Evolutionary conservation across 371 early-diverging fungal genomes (phyloP).

Genomic region (Nematocida ausubeli): DNA sequence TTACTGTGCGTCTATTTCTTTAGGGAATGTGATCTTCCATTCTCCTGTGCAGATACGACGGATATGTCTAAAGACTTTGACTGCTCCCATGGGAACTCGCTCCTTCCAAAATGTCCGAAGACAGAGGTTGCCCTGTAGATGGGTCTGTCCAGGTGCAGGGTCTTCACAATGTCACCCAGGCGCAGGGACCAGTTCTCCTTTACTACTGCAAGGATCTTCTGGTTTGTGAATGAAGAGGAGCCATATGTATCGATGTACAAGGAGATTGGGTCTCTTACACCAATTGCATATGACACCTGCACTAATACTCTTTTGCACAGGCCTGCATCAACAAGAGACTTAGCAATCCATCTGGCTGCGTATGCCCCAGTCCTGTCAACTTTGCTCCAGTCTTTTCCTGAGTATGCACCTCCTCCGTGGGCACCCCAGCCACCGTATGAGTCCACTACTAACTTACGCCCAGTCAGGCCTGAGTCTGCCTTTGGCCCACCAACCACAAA

Average conservation of each 20-base stretch:
- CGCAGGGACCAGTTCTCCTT: slow-evolving; percentile 93
- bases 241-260: slow-evolving; percentile 93
- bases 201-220: slow-evolving; percentile 82
- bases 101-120: slow-evolving; percentile 96
- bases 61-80: slow-evolving; percentile 36
- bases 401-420: slow-evolving; percentile 98
- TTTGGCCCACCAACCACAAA: slow-evolving; percentile 99
- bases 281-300: slow-evolving; percentile 97
- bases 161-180: slow-evolving; percentile 91
- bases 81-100: slow-evolving; percentile 79
- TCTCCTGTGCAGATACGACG: no score
- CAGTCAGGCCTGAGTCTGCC: slow-evolving; percentile 97
- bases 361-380: slow-evolving; percentile 98
- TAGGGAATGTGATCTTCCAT: no score
- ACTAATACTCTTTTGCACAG: slow-evolving; percentile 86
- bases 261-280: slow-evolving; percentile 92
- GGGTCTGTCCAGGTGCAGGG: slow-evolving; percentile 89
- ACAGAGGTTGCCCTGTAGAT: slow-evolving; percentile 89
- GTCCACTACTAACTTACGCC: slow-evolving; percentile 97
- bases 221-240: slow-evolving; percentile 79
- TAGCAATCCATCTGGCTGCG: slow-evolving; percentile 94
- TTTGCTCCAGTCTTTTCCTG: slow-evolving; percentile 99
- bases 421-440: slow-evolving; percentile 87
- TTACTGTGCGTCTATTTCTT: no score
- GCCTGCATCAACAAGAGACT: slow-evolving; percentile 81